Percentiles rank a stretch among this genome's conserved stretches.
Evolutionary conservation across 805 yeast species (phyloP).

Genomic region (Ogataea naganishii): DNA sequence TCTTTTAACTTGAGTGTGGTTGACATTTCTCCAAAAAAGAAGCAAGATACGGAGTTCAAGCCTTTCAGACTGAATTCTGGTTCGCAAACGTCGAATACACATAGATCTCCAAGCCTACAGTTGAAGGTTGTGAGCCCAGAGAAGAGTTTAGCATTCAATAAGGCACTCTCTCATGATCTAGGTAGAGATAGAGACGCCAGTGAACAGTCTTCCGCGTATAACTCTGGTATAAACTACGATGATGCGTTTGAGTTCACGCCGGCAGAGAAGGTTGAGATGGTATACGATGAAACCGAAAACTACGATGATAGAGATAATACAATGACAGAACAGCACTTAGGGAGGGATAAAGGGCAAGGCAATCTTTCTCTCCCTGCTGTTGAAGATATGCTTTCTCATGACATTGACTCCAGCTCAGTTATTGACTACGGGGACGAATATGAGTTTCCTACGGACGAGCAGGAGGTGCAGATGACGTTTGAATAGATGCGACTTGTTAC

Average conservation of each 20-base stretch:
- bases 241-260: slow-evolving; percentile 11
- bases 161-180: background rate
- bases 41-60: slow-evolving; percentile 3
- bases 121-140: background rate
- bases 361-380: too few species aligned
- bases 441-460: slow-evolving; percentile 25
- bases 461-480: slow-evolving; percentile 20
- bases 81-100: background rate
- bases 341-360: too few species aligned
- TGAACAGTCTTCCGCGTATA: background rate
- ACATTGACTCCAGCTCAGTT: too few species aligned
- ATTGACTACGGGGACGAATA: slow-evolving; percentile 25
- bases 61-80: slow-evolving; percentile 4
- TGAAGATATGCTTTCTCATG: too few species aligned
- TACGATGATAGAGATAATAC: too few species aligned
- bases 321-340: too few species aligned
- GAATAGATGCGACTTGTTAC: slow-evolving; percentile 7
- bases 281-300: too few species aligned
- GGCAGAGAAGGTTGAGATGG: slow-evolving; percentile 12
- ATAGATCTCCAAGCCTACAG: background rate
- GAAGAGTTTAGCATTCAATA: background rate
- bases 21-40: background rate
- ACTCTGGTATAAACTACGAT: slow-evolving; percentile 7
- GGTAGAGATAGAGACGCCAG: background rate
- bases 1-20: slow-evolving; percentile 3